A percentile compares a stretch with the other conserved stretches of the same genome.
These are phyloP conservation scores for Vigna trinervia DNA, from an alignment of 306 rosid genomes.

Conservation along the genomic window DNA sequence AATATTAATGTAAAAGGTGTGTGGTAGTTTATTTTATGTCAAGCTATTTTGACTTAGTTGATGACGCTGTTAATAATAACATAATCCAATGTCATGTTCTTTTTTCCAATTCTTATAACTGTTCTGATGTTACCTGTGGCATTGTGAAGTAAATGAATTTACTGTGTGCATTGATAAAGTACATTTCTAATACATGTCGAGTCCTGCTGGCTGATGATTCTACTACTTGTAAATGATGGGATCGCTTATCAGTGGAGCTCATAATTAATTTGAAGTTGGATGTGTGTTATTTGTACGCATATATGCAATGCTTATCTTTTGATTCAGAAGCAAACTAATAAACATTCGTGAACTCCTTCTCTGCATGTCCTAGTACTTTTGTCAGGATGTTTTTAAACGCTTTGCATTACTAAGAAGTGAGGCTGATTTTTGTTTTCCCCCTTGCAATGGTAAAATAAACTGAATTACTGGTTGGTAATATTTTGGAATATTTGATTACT, in stretches of 20 bases:
- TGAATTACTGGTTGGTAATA: background rate
- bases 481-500: background rate
- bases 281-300: background rate
- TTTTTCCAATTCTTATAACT: conserved; percentile 5
- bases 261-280: background rate
- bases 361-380: conserved; percentile 24
- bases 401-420: conserved; percentile 33
- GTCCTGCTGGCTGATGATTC: conserved; percentile 2
- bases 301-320: background rate
- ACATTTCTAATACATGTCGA: background rate
- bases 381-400: conserved; percentile 3
- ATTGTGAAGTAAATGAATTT: conserved; percentile 17
- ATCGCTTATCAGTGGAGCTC: background rate
- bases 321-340: background rate
- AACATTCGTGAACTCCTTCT: background rate
- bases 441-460: background rate
- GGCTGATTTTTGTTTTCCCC: background rate
- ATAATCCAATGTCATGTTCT: background rate
- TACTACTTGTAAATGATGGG: background rate
- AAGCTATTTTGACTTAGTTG: conserved; percentile 2
- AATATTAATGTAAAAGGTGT: conserved; percentile 18
- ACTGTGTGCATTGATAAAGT: conserved; percentile 20
- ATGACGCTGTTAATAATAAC: background rate
- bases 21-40: background rate
- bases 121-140: background rate